Base-by-base conservation (phyloP, 2,329 filamentous ascomycete species). In the Keithomyces neogunnii region DNA sequence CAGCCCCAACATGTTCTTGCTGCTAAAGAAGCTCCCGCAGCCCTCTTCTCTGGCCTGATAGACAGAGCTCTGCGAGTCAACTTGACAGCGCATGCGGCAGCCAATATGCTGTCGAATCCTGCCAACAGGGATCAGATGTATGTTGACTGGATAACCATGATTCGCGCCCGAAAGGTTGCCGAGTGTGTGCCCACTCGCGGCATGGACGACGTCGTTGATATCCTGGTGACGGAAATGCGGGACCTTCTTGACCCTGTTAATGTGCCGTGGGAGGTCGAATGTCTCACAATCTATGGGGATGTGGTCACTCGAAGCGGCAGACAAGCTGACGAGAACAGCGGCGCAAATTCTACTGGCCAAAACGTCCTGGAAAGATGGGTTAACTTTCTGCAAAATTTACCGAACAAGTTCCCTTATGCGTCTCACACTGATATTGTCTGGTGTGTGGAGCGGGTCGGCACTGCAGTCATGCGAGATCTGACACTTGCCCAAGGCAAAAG, bases 51-150 rank as follows among this genome's bases (percentile, higher is more conserved):
- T 36, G 86, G 85, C 45, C 77, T 99, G 1, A 72, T 99, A 19
- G 88, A 92, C 63, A 87, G 93, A 47, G 86, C 93, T 62, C 77
- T 97, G 36, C 82, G 91, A 52, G 93, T 96, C 54, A 99, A 99
- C 63, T 80, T 93, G 53, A 89, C 92, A 26, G 93, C 93, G 2
- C 92, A 97, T 63, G 91, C 93, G 1, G 90, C 92, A 1, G 92
- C 91, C 28, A 95, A 93, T 56, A 90, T 96, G 80, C 77, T 99
- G 10, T 89, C 89, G 6, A 89, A 92, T 61, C 84, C 89, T 19
- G 87, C 89, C 45, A 95, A 95, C 64, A 83, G 93, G 50, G 89
- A 93, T 57, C 87, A 93, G 62, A 97, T 99, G 93, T 96, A 93
- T 74, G 75, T 86, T 48, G 93, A 99, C 63, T 96, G 91, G 84